These are phyloP conservation scores for Polychaeton citri DNA, from an alignment of 2,329 filamentous ascomycete genomes.

Conservation along the genomic window DNA sequence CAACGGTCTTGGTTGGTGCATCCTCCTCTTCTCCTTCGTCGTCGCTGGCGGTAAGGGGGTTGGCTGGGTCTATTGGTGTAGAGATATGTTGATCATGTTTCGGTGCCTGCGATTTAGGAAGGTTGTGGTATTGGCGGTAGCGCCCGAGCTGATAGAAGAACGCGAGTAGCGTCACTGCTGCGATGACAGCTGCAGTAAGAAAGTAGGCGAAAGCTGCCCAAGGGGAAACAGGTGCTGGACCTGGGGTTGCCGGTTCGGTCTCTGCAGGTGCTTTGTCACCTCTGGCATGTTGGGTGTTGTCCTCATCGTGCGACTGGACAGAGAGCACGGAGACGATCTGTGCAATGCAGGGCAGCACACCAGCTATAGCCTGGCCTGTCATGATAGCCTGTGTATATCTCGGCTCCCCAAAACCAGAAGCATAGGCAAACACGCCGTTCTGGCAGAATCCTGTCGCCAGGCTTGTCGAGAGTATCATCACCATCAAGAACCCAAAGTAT, in stretches of 20 bases:
- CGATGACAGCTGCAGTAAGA: slow-evolving; percentile 69
- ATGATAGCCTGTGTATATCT: slow-evolving; percentile 96
- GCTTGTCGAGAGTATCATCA: slow-evolving; percentile 68
- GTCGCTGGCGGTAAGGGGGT: slow-evolving; percentile 5
- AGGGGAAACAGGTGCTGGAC: slow-evolving; percentile 34
- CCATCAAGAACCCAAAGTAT: slow-evolving; percentile 72
- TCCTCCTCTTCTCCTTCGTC: slow-evolving; percentile 8
- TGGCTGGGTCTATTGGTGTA: slow-evolving; percentile 1
- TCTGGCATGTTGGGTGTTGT: not conserved
- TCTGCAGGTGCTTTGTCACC: slow-evolving; percentile 1
- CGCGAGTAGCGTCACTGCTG: slow-evolving; percentile 52
- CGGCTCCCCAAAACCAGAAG: slow-evolving; percentile 66
- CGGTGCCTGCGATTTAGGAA: not conserved
- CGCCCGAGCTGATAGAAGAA: slow-evolving; percentile 58
- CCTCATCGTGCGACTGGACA: slow-evolving; percentile 27
- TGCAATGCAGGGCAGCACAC: slow-evolving; percentile 74
- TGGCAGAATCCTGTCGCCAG: slow-evolving; percentile 75
- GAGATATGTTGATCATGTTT: slow-evolving; percentile 1
- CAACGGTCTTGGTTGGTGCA: slow-evolving; percentile 36
- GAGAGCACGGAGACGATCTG: slow-evolving; percentile 75
- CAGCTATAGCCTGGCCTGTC: slow-evolving; percentile 83
- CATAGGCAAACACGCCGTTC: slow-evolving; percentile 89
- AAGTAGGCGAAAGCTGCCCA: slow-evolving; percentile 84
- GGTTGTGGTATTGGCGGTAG: slow-evolving; percentile 8
- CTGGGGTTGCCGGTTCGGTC: slow-evolving; percentile 1